Evolutionary conservation across 1,284 basidiomycete species (phyloP).

Genomic region (Sporisorium iseilematis-ciliati): DNA sequence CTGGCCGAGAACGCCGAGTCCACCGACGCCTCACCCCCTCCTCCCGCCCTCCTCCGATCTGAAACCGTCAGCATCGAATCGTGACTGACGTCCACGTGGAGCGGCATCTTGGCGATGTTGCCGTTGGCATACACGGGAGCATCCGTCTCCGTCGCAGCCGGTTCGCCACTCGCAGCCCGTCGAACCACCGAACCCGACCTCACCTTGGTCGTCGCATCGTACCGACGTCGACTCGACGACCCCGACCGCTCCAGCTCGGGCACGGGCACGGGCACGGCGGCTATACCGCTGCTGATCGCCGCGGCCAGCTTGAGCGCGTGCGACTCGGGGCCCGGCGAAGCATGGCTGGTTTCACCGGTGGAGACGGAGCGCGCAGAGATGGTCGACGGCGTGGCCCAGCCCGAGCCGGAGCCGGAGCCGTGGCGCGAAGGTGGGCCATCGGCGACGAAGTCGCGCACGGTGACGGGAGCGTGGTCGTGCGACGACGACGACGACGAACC

Average conservation of each 20-base stretch:
- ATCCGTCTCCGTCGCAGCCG: too few species aligned
- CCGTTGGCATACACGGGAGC: conserved; percentile 45
- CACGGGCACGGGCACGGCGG: not conserved
- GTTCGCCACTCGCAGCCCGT: not conserved
- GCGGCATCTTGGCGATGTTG: conserved; percentile 41
- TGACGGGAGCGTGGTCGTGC: not conserved
- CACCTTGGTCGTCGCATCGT: not conserved
- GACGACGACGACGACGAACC: not conserved
- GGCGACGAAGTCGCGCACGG: conserved; percentile 8
- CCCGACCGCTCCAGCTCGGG: conserved; percentile 13
- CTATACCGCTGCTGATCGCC: conserved; percentile 15
- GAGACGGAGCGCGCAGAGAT: conserved; percentile 32
- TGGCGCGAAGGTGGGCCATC: conserved; percentile 10
- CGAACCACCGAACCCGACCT: conserved; percentile 23
- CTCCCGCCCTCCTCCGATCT: not conserved
- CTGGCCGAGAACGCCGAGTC: conserved; percentile 11
- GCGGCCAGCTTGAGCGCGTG: conserved; percentile 13
- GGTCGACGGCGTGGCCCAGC: conserved; percentile 35
- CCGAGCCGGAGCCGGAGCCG: conserved; percentile 34
- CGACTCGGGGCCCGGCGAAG: conserved; percentile 15
- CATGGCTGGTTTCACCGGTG: conserved; percentile 39
- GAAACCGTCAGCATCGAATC: conserved; percentile 9
- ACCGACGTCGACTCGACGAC: not conserved
- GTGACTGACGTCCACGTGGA: conserved; percentile 2
- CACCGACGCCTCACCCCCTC: not conserved